These are phyloP conservation scores for Blepharisma undulans DNA, from an alignment of 169 alveolate genomes.

Conservation along the genomic window DNA sequence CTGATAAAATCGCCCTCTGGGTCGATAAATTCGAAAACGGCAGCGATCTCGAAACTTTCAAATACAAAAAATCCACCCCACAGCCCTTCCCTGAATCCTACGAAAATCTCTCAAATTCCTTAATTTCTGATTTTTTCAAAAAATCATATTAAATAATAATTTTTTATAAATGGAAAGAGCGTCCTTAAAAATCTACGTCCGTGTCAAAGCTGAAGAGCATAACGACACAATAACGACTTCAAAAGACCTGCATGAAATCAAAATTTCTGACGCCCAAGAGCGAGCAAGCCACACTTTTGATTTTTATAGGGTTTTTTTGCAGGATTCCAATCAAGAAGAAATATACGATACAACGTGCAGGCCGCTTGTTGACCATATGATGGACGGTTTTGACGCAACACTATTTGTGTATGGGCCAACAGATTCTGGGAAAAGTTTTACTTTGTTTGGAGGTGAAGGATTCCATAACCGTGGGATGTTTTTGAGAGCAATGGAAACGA, in stretches of 20 bases:
- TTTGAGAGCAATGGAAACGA: neutral
- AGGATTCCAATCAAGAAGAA: neutral
- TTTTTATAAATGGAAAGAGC: slow-evolving; percentile 2
- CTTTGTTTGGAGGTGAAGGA: neutral
- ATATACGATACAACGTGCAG: slow-evolving; percentile 1
- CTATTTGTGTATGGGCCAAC: neutral
- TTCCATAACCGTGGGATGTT: slow-evolving; percentile 21
- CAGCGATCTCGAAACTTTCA: neutral
- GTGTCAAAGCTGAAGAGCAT: neutral
- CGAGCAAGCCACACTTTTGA: neutral
- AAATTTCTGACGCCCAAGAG: neutral
- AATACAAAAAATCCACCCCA: neutral
- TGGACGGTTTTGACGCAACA: neutral
- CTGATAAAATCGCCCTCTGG: neutral
- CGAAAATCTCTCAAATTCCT: neutral
- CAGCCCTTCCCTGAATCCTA: neutral
- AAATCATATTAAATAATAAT: neutral
- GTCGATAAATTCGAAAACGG: neutral
- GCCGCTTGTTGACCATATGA: slow-evolving; percentile 14
- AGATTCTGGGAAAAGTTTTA: slow-evolving; percentile 3
- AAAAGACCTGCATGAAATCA: neutral
- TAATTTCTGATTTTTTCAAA: neutral
- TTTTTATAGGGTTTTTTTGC: slow-evolving; percentile 12
- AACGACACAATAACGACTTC: neutral
- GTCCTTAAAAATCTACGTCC: slow-evolving; percentile 12